A percentile compares a stretch with the other conserved stretches of the same genome.
phyloP scores from a whole-genome alignment of 306 rosid species.

The Cicer judaicum region DNA sequence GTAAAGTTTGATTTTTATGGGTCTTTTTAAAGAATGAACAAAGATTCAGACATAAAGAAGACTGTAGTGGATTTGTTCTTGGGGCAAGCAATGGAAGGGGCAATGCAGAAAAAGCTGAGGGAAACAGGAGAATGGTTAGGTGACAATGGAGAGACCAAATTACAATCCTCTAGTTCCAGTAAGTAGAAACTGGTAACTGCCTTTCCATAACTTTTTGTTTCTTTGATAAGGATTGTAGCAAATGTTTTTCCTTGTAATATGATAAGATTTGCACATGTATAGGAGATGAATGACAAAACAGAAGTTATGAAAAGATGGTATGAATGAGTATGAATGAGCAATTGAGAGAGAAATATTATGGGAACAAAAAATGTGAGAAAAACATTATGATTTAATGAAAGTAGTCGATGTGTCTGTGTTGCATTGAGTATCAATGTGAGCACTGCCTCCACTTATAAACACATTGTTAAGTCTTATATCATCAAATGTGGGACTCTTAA shows the following conservation, averaged over 20 bases:
- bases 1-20: neutral
- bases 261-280: neutral
- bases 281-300: slow-evolving; percentile 10
- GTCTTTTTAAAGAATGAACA: slow-evolving; percentile 15
- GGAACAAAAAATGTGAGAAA: neutral
- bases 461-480: too few species aligned
- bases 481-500: too few species aligned
- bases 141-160: slow-evolving; percentile 52
- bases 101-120: slow-evolving; percentile 70
- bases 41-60: slow-evolving; percentile 57
- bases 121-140: slow-evolving; percentile 78
- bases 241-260: neutral
- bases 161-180: slow-evolving; percentile 47
- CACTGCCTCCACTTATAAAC: too few species aligned
- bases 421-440: too few species aligned
- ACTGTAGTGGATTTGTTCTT: slow-evolving; percentile 58
- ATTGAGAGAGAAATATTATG: neutral
- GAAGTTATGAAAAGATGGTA: neutral
- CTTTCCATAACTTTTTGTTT: neutral
- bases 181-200: neutral
- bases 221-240: neutral
- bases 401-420: too few species aligned
- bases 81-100: slow-evolving; percentile 61
- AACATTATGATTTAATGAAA: too few species aligned
- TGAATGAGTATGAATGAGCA: neutral